These are phyloP conservation scores for Aspergillus flavus DNA, from an alignment of 2,329 filamentous ascomycete genomes.

Conservation along the genomic window DNA sequence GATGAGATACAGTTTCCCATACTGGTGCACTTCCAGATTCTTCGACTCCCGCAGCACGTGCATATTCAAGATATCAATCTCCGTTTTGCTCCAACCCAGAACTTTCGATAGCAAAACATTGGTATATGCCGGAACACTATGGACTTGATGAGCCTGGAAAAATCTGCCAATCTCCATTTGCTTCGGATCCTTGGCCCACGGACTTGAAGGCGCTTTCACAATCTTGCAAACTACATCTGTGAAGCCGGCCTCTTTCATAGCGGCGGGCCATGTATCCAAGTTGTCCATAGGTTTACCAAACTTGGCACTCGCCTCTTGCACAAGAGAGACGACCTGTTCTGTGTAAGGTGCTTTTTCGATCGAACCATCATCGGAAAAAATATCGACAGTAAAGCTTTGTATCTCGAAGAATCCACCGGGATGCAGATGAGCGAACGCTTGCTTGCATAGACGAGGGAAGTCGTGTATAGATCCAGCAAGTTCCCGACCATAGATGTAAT, in stretches of 20 bases:
- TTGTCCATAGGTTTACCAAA: slow-evolving; percentile 39
- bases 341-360: slow-evolving; percentile 25
- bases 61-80: not conserved
- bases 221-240: slow-evolving; percentile 52
- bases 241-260: slow-evolving; percentile 57
- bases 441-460: slow-evolving; percentile 13
- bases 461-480: slow-evolving; percentile 24
- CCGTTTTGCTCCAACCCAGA: not conserved
- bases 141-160: slow-evolving; percentile 23
- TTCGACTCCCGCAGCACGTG: not conserved
- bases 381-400: slow-evolving; percentile 35
- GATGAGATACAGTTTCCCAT: slow-evolving; percentile 1
- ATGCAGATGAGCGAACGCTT: slow-evolving; percentile 35
- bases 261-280: slow-evolving; percentile 37
- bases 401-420: slow-evolving; percentile 57
- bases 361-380: slow-evolving; percentile 33
- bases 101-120: not conserved
- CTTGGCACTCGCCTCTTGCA: slow-evolving; percentile 32
- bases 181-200: slow-evolving; percentile 51
- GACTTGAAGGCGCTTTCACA: slow-evolving; percentile 50
- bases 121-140: not conserved
- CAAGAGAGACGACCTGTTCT: slow-evolving; percentile 23
- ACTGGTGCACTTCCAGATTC: not conserved
- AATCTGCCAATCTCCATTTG: slow-evolving; percentile 42
- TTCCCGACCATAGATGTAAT: slow-evolving; percentile 29